phyloP scores from a whole-genome alignment of 2,329 filamentous ascomycete species.

The Cordyceps javanica region DNA sequence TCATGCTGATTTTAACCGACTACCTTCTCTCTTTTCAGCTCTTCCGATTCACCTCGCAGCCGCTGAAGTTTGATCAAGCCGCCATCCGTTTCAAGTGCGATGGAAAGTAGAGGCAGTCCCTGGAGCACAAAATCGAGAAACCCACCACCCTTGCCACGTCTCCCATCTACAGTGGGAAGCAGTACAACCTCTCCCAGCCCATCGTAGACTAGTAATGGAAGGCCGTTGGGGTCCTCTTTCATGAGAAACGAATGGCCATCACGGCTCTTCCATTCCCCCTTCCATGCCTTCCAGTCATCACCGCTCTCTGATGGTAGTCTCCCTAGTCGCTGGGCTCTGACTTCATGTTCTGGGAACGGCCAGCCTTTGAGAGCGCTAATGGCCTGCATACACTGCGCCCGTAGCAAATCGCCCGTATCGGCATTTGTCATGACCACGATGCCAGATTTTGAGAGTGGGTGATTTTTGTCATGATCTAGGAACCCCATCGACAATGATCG shows the following conservation, averaged over 20 bases:
- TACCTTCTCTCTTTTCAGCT: too few species aligned
- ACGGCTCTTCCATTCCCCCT: background rate
- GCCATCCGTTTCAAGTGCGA: too few species aligned
- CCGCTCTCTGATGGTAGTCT: background rate
- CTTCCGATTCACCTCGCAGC: too few species aligned
- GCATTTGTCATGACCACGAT: conserved; percentile 20
- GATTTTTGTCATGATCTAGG: background rate
- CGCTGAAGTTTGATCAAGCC: too few species aligned
- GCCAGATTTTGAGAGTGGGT: conserved; percentile 15
- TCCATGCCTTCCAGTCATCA: conserved; percentile 4
- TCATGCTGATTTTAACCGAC: too few species aligned
- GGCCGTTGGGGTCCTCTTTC: background rate
- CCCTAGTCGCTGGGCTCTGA: background rate
- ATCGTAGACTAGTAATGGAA: background rate
- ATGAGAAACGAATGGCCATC: background rate
- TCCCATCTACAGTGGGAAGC: background rate
- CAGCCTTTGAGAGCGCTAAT: conserved; percentile 9
- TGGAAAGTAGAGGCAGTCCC: too few species aligned
- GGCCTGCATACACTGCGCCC: conserved; percentile 9
- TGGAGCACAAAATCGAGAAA: too few species aligned
- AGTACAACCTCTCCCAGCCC: background rate
- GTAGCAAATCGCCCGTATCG: conserved; percentile 1
- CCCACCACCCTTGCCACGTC: too few species aligned
- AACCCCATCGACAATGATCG: conserved; percentile 17
- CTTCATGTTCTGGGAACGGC: background rate